Evolutionary conservation across 2,329 filamentous ascomycete genomes (phyloP).

Genomic region (Aciculosporium take): DNA sequence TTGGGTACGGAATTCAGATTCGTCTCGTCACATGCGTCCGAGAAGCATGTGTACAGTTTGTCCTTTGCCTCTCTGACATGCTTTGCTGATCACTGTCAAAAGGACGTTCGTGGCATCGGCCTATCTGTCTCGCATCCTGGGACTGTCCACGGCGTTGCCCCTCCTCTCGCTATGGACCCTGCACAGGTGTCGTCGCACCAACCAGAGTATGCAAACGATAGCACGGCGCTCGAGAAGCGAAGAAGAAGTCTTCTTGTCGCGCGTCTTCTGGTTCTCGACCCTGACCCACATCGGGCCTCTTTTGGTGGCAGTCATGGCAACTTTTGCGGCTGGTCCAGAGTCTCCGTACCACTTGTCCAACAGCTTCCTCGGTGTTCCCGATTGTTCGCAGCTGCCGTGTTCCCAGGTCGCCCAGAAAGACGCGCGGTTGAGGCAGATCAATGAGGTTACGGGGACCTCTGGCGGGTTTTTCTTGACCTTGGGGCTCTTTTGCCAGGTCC

Average conservation of each 20-base stretch:
- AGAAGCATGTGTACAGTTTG: too few relatives aligned
- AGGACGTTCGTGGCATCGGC: background rate
- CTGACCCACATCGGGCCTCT: conserved; percentile 6
- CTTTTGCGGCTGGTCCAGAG: background rate
- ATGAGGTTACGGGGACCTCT: conserved; percentile 9
- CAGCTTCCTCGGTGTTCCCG: conserved; percentile 5
- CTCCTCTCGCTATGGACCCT: background rate
- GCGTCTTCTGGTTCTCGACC: conserved; percentile 2
- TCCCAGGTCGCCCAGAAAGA: background rate
- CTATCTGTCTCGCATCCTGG: background rate
- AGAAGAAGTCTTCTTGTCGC: background rate
- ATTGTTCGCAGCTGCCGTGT: background rate
- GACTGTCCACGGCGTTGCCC: background rate
- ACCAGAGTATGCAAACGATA: too few relatives aligned
- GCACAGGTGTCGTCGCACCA: background rate
- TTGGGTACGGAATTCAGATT: conserved; percentile 3
- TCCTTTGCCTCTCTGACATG: too few relatives aligned
- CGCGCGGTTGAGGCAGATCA: conserved; percentile 8
- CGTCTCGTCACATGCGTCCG: too few relatives aligned
- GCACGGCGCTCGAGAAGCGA: background rate
- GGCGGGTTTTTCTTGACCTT: conserved; percentile 8
- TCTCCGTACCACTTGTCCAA: conserved; percentile 2
- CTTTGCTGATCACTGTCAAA: background rate
- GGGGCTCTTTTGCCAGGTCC: background rate
- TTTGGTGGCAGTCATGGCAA: conserved; percentile 5